Conservation (phyloP, 2,329 filamentous ascomycete species). For the Knufia fluminis region DNA sequence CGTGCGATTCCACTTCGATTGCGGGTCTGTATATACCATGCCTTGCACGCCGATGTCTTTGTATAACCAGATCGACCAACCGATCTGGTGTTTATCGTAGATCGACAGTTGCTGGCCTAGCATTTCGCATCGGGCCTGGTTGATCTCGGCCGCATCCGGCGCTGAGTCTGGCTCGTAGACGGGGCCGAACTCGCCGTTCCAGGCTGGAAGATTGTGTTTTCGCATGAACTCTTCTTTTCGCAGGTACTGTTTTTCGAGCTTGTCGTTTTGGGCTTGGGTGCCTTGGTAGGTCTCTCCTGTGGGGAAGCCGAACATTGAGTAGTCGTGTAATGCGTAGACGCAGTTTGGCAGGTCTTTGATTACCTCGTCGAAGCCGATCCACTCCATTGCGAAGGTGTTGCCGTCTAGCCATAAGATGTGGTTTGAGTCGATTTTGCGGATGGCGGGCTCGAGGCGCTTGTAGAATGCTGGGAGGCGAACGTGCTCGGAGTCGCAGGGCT, state of each 20-base stretch:
- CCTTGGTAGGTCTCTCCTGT: conserved; percentile 33
- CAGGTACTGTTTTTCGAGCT: conserved; percentile 35
- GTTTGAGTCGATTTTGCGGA: conserved; percentile 31
- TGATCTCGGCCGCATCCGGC: conserved; percentile 30
- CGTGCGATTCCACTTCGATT: conserved; percentile 42
- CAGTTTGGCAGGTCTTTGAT: not conserved
- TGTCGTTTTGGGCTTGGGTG: conserved; percentile 32
- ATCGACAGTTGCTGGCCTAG: conserved; percentile 42
- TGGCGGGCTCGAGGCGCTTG: conserved; percentile 37
- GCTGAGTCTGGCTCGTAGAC: conserved; percentile 2
- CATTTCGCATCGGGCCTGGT: conserved; percentile 35
- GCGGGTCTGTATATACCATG: conserved; percentile 43
- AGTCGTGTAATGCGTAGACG: conserved; percentile 32
- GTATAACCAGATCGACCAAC: conserved; percentile 54
- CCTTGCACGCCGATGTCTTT: conserved; percentile 51
- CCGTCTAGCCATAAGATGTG: conserved; percentile 37
- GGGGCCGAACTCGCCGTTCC: conserved; percentile 35
- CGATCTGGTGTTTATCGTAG: conserved; percentile 42
- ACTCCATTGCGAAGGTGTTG: conserved; percentile 40
- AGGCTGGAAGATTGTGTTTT: conserved; percentile 35
- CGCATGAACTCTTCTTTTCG: conserved; percentile 43
- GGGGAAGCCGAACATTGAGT: conserved; percentile 35
- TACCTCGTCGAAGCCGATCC: conserved; percentile 34
- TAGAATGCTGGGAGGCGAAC: conserved; percentile 39
- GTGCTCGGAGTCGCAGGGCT: conserved; percentile 41